Evolutionary conservation across 805 yeast genomes (phyloP), one percentile per base, ranked within the genome.

Genomic region (Kazachstania bromeliacearum): DNA sequence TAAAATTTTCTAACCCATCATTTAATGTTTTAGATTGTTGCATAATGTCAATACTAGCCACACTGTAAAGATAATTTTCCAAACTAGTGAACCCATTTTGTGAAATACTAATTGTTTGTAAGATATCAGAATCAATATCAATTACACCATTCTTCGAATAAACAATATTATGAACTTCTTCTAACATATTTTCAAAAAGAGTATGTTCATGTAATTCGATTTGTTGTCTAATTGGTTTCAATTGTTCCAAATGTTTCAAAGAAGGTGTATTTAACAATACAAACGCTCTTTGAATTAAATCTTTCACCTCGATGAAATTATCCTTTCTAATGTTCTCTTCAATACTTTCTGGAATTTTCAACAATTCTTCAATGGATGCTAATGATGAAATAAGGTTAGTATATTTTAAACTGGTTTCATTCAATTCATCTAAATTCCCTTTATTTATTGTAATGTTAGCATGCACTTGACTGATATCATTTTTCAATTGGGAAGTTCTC

Each of bases 291-390:
- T 63, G 60, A 26, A 84, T 64, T 12, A 77, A 64, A 19, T 65
- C 66, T 50, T 77, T 79, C 1, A 84, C 87, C 25, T 72, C 71
- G 37, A 71, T 67, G 48, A 81, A 85, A 46, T 75, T 74, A 50
- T 79, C 83, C 30, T 75, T 79, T n/a, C 73, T 66, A n/a, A 85
- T 73, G 31, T 67, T 64, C 34, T 65, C 68, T 42, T 88, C 96
- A 37, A 85, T 67, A 35, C 64, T 64, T 20, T 67, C 75, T 0
- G 94, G 82, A 2, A 75, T 64, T 5, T 63, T 61, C 35, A 75
- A 68, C 35, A 88, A 50, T 16, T 68, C 68, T 37, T 77, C 80
- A 44, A 88, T 73, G 8, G 75, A 73, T 35, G 76, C 81, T 36
- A 92, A 59, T 3, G 82, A 67, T 33, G 78, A 81, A 27, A 89